Percentiles rank a stretch among this genome's conserved stretches.
These are phyloP conservation scores for Scorias spongiosa DNA, from an alignment of 2,329 filamentous ascomycete species.

Conservation along the genomic window DNA sequence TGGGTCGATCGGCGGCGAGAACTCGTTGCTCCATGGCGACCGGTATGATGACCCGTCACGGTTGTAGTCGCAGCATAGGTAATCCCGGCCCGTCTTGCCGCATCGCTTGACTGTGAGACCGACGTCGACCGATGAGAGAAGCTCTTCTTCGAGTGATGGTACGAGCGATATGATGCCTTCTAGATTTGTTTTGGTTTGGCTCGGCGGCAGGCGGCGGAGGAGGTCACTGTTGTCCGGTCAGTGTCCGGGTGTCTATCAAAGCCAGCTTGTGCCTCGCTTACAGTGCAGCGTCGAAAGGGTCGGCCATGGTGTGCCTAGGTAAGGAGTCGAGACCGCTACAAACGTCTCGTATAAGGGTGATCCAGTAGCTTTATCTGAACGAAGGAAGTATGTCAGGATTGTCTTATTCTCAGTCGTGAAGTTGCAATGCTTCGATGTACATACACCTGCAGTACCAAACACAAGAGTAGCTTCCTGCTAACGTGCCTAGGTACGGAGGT, in stretches of 20 bases:
- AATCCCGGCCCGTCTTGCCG: constrained; percentile 79
- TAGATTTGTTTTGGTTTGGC: constrained; percentile 77
- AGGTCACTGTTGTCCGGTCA: constrained; percentile 53
- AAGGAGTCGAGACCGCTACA: no score
- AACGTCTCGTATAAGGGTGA: no score
- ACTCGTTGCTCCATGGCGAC: constrained; percentile 98
- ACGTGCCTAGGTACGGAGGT: no score
- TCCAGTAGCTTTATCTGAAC: no score
- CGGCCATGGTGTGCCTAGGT: constrained; percentile 25
- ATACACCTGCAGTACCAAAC: no score
- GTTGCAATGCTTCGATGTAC: no score
- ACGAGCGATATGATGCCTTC: constrained; percentile 76
- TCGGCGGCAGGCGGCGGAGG: constrained; percentile 91
- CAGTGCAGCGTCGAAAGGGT: constrained; percentile 65
- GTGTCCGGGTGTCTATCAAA: no score
- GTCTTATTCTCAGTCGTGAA: no score
- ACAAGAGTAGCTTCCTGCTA: no score
- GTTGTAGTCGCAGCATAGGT: constrained; percentile 98
- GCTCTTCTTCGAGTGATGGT: constrained; percentile 88
- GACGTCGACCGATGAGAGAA: constrained; percentile 94
- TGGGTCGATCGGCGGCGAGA: constrained; percentile 73
- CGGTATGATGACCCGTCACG: constrained; percentile 96
- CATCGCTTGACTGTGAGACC: constrained; percentile 77
- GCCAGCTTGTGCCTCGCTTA: constrained; percentile 27
- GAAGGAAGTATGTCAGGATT: no score